Percentiles rank a stretch among this genome's conserved stretches.
Conservation (phyloP, 257 asterid species). For the Capsicum baccatum region DNA sequence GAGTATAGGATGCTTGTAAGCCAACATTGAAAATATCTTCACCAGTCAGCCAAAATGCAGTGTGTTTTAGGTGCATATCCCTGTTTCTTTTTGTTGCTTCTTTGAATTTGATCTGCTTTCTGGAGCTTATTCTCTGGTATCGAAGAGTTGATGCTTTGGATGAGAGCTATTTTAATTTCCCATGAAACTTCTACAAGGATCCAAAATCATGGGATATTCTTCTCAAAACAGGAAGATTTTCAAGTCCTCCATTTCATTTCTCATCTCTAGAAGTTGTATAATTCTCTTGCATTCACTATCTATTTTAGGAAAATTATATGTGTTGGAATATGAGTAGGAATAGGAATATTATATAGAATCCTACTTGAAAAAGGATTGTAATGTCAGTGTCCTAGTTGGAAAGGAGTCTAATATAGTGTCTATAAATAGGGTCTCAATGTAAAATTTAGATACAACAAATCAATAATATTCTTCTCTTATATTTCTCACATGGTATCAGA, state of each 20-base stretch:
- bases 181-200: not conserved
- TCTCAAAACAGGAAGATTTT: not conserved
- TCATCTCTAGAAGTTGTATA: not conserved
- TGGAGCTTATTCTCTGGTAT: conserved; percentile 15
- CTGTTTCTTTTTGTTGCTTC: not conserved
- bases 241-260: conserved; percentile 5
- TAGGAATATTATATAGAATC: too few species aligned
- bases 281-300: not conserved
- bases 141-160: not conserved
- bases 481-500: too few species aligned
- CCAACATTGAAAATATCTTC: conserved; percentile 25
- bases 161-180: not conserved
- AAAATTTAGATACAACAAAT: too few species aligned
- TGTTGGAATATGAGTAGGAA: too few species aligned
- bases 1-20: conserved; percentile 4
- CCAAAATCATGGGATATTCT: not conserved
- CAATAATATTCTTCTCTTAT: too few species aligned
- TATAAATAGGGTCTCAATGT: too few species aligned
- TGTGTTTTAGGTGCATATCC: not conserved
- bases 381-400: too few species aligned
- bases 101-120: conserved; percentile 20
- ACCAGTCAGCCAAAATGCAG: conserved; percentile 11
- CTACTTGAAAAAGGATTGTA: too few species aligned
- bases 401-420: too few species aligned
- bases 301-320: not conserved